These are phyloP conservation scores for Phytophthora brassicae DNA, from an alignment of 352 stramenopile species.

Conservation along the genomic window DNA sequence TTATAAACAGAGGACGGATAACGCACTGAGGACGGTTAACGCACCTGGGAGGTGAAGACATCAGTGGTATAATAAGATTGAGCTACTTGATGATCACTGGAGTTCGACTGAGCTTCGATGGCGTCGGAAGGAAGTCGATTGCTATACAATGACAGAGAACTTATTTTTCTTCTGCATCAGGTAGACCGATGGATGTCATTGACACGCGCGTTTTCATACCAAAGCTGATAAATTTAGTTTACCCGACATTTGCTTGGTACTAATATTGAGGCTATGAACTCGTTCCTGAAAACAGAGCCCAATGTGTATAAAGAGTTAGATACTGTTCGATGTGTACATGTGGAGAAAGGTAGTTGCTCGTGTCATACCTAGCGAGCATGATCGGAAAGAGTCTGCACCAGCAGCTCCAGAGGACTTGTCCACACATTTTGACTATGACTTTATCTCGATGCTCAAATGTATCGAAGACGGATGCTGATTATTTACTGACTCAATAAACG, in stretches of 20 bases:
- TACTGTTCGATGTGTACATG: neutral
- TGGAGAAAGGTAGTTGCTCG: neutral
- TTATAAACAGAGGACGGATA: no score
- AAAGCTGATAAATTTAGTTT: conserved; percentile 1
- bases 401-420: conserved; percentile 39
- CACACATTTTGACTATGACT: conserved; percentile 18
- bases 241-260: no score
- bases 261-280: conserved; percentile 17
- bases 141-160: conserved; percentile 51
- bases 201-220: neutral
- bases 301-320: neutral
- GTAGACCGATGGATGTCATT: neutral
- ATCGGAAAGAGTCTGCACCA: conserved; percentile 7
- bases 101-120: conserved; percentile 20
- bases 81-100: conserved; percentile 52
- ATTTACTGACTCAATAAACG: conserved; percentile 5
- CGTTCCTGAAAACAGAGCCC: conserved; percentile 10
- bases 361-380: conserved; percentile 11
- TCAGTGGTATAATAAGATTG: conserved; percentile 40
- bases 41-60: conserved; percentile 46
- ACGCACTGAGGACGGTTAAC: no score
- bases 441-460: conserved; percentile 31
- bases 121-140: conserved; percentile 64
- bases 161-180: conserved; percentile 26
- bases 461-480: conserved; percentile 7